Evolutionary conservation across 2,329 filamentous ascomycete genomes (phyloP), one percentile per base, ranked within the genome.

Genomic region (Cladosporium sp.): DNA sequence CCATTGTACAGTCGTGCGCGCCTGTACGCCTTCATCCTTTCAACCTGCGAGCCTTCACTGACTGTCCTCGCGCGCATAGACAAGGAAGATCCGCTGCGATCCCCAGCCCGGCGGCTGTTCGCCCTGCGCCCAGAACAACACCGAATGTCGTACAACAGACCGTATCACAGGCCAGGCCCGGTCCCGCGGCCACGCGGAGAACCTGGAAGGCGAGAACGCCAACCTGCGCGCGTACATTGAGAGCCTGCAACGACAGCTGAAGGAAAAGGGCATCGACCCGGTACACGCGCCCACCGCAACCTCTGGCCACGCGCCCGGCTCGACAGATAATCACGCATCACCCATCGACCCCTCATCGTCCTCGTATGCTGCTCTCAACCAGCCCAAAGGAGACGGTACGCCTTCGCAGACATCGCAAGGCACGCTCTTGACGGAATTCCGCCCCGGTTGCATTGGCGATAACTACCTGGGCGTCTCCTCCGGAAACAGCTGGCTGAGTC

Each of bases 31-130:
- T 1, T 20, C 39, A 42, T 24, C 19, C 37, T 9, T 19, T 20
- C 37, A 40, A n/a, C 13, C 32, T 48, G 32, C 8, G n/a, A 25
- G 19, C 39, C 8, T 12, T 13, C 39, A 3, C 40, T 45, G 15
- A 45, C 42, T 25, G 22, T 28, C 12, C 22, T 24, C 15, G 7
- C 20, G 6, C 42, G 22, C 42, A 8, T 22, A 90, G 88, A 80
- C 91, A 58, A 85, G 91, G 65, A 96, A 96, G 75, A 95, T 95
- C 66, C 85, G 89, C 69, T 95, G 91, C 78, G 91, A 95, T 76
- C 87, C 86, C 55, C 79, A 88, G 39, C 84, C 88, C 32, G 87
- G 89, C 64, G 91, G 90, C 61, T 96, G 91, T 75, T 90, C 89
- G 61, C 88, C 90, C 66, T 96, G 91, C 76, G 77, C 84, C 65